phyloP scores from a whole-genome alignment of 2,329 filamentous ascomycete species.

The Myriosclerotinia scirpicola region DNA sequence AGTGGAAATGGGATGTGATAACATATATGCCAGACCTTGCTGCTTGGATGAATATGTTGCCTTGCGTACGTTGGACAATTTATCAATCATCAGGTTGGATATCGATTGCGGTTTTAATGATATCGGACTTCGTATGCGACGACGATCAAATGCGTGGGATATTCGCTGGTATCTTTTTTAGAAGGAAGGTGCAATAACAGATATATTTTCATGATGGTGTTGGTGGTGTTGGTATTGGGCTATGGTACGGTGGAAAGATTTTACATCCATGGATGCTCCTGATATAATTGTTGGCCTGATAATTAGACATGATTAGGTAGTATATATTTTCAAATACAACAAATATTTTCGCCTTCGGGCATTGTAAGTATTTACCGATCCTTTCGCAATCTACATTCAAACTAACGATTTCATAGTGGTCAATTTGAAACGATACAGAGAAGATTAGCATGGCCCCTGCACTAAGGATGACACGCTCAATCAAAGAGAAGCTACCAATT shows the following conservation, averaged over 20 bases:
- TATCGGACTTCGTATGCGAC: not conserved
- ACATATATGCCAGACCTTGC: not conserved
- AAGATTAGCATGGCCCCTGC: constrained; percentile 82
- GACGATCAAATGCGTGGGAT: not conserved
- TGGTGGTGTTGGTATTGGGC: too few relatives aligned
- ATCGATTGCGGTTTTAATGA: not conserved
- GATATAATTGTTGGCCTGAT: not conserved
- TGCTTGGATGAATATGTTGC: not conserved
- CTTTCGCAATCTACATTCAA: not conserved
- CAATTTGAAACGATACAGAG: constrained; percentile 68
- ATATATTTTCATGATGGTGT: too few relatives aligned
- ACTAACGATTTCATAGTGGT: constrained; percentile 35
- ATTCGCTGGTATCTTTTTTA: not conserved
- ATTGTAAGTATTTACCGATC: constrained; percentile 24
- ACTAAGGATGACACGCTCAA: constrained; percentile 74
- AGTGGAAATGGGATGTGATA: not conserved
- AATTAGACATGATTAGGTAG: not conserved
- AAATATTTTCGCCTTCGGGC: constrained; percentile 20
- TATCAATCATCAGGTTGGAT: not conserved
- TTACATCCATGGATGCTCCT: not conserved
- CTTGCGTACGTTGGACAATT: not conserved
- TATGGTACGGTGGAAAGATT: not conserved
- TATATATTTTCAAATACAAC: constrained; percentile 11
- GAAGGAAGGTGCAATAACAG: not conserved
- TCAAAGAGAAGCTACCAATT: constrained; percentile 38